Evolutionary conservation across 805 yeast species (phyloP), one percentile per base, ranked within the genome.

Genomic region (Candida ascalaphidarum): DNA sequence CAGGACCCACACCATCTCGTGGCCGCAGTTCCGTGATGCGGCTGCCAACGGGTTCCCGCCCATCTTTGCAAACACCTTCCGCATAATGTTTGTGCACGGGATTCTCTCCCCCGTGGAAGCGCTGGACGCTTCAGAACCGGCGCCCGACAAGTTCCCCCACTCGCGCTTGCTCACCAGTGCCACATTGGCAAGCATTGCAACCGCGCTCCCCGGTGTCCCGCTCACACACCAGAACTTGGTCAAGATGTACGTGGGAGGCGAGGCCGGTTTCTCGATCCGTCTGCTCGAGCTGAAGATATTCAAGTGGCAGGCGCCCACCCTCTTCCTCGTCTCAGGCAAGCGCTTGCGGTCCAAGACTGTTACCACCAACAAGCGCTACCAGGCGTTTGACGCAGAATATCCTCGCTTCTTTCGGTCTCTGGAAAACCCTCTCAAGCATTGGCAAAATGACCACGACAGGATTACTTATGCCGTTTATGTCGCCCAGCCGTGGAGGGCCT

Each of bases 231-330:
- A 69, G 4, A 65, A 70, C 23, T 45, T 81, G 29, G 61, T 73
- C 24, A 74, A 73, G 40, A 64, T 88, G 8, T 88, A 78, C 42
- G 61, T 68, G 7, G 96, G 94, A 0, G 58, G 84, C 7, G 79
- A 73, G 26, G 63, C 76, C 3, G 97, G 97, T 2, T 89, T 82
- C 48, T 83, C 95, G 0, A 83, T 88, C 69, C 59, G 94, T 17
- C 80, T 95, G 0, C 68, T 89, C 33, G 95, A 88, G 52, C 70
- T 79, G 31, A 83, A 78, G 37, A 81, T 80, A 0, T 74, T 84
- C 60, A 84, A 86, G 42, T 89, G 96, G 95, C 76, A 73, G 40
- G 92, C 95, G 0, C 95, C 96, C 0, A 73, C 95, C 0, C 48
- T 89, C 1, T 39, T 88, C 7, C 34, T 88, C 0, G 60, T 89